These are phyloP conservation scores for Endocarpon pusillum DNA, from an alignment of 495 filamentous ascomycete genomes.

Conservation along the genomic window DNA sequence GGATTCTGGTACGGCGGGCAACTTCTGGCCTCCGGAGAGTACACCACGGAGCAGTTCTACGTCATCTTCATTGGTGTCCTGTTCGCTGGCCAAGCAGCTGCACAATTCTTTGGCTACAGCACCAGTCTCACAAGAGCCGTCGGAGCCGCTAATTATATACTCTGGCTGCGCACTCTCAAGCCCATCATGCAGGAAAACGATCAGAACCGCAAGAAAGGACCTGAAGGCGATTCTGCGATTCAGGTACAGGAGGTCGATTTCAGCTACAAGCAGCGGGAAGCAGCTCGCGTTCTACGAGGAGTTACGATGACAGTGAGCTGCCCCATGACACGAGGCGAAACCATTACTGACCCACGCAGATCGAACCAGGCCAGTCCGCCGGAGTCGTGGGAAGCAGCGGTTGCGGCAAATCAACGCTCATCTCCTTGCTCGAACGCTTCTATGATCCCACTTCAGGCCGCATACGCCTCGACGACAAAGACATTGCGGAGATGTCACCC, in stretches of 20 bases:
- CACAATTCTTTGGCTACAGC: no score
- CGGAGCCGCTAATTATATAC: constrained; percentile 28
- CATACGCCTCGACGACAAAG: constrained; percentile 33
- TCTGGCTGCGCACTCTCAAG: constrained; percentile 22
- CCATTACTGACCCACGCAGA: no score
- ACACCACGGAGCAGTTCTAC: constrained; percentile 66
- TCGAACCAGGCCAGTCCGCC: constrained; percentile 46
- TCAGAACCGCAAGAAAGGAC: constrained; percentile 9
- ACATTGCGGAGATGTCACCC: constrained; percentile 27
- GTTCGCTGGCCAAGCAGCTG: constrained; percentile 70
- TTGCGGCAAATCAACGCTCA: constrained; percentile 54
- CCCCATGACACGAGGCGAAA: not conserved
- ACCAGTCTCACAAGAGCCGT: constrained; percentile 26
- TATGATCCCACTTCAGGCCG: constrained; percentile 36
- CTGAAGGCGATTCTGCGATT: constrained; percentile 1
- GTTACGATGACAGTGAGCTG: constrained; percentile 1
- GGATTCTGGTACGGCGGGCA: constrained; percentile 89
- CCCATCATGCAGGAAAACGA: constrained; percentile 18
- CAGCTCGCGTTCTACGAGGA: constrained; percentile 6
- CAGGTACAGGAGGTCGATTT: constrained; percentile 10
- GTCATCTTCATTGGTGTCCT: constrained; percentile 65
- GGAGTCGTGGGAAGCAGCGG: constrained; percentile 58
- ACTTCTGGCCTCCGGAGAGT: constrained; percentile 53
- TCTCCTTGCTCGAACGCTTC: constrained; percentile 47
- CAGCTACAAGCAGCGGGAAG: constrained; percentile 6